Conservation (phyloP, 805 yeast genomes). For the Candida nemodendra region DNA sequence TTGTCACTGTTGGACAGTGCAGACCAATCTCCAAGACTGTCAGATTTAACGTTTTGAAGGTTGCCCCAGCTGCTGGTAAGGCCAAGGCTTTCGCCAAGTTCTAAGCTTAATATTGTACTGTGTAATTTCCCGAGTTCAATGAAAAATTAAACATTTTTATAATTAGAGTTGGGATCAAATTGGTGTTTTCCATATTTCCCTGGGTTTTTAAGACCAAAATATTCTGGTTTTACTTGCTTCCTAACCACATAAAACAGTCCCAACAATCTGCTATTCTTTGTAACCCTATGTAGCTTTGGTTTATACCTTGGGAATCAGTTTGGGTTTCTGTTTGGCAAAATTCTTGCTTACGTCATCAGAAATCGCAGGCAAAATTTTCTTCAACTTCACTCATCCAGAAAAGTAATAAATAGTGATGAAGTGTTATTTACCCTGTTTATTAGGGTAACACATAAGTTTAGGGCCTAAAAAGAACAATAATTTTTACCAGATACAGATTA, state of each 20-base stretch:
- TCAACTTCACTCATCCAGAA: slow-evolving; percentile 6
- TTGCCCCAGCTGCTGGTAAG: slow-evolving; percentile 83
- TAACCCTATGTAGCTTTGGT: too few species aligned
- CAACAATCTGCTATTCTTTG: too few species aligned
- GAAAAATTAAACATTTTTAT: background rate
- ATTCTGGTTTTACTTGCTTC: too few species aligned
- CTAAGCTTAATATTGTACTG: slow-evolving; percentile 44
- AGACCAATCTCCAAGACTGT: slow-evolving; percentile 99
- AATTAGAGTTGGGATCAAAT: too few species aligned
- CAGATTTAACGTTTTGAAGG: slow-evolving; percentile 99
- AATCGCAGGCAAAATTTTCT: slow-evolving; percentile 4
- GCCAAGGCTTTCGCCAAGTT: slow-evolving; percentile 96
- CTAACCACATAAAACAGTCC: background rate
- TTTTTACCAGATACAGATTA: background rate
- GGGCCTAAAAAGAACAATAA: slow-evolving; percentile 1
- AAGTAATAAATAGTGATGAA: background rate
- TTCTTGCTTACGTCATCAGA: background rate
- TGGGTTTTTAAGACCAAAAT: too few species aligned
- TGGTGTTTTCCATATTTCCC: background rate
- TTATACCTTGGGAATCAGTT: too few species aligned
- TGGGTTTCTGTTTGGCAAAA: too few species aligned
- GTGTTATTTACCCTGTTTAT: slow-evolving; percentile 16
- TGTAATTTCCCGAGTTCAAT: slow-evolving; percentile 5
- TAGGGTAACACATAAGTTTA: slow-evolving; percentile 18
- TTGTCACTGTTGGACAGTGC: slow-evolving; percentile 99